Evolutionary conservation across 805 yeast genomes (phyloP), one percentile per base, ranked within the genome.

Genomic region (Sugiyamaella valdiviana): DNA sequence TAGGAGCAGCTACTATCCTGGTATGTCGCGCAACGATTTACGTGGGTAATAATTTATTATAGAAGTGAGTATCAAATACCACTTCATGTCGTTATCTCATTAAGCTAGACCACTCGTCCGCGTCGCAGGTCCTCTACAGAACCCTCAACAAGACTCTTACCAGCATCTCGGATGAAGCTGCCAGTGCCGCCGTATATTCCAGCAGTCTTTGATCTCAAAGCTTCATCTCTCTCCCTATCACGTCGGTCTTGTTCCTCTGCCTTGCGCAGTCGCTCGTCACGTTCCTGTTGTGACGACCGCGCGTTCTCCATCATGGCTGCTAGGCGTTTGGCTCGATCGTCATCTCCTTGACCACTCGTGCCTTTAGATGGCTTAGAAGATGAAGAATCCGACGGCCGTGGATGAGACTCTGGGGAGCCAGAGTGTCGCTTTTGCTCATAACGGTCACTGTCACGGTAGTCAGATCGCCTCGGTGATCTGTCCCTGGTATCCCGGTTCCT

Each of bases 291-390:
- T 15, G 56, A 29, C 6, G 23, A 36, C 17, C 50, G 29, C 5
- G 60, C 59, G 36, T 52, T 47, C 5, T 47, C 47, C 47, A 47
- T 51, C 60, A 57, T 57, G 20, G 45, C 54, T 14, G 43, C 48
- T 20, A 57, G 38, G n/a, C 40, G 32, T 6, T 43, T 50, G 26
- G 39, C 46, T 3, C 46, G 43, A 44, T 48, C 52, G 4, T 32
- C 41, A 14, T 39, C 39, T n/a, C n/a, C n/a, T n/a, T n/a, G n/a
- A n/a, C n/a, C n/a, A n/a, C n/a, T n/a, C n/a, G n/a, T n/a, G n/a
- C n/a, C n/a, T n/a, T n/a, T n/a, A n/a, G n/a, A n/a, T n/a, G n/a
- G n/a, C n/a, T n/a, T n/a, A n/a, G n/a, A n/a, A n/a, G n/a, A n/a
- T n/a, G n/a, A n/a, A n/a, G n/a, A n/a, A n/a, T n/a, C n/a, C n/a